Percentiles rank a stretch among this genome's conserved stretches.
Conservation (phyloP, 768 basidiomycete species). For the Boletus sp. region DNA sequence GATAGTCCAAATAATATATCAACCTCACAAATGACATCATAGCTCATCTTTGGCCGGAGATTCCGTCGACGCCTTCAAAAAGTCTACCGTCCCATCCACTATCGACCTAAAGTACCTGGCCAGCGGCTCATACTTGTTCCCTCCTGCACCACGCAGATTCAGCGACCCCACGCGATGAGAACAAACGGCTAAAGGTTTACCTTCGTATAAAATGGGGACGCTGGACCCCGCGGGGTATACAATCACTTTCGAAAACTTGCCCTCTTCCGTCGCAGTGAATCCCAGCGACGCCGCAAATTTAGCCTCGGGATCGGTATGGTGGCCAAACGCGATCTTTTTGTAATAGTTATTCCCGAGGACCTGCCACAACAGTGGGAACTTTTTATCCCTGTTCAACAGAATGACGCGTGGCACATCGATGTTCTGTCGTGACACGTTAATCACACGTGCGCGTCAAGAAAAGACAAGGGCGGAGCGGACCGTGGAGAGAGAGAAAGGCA, state of each 20-base stretch:
- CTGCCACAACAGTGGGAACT: conserved; percentile 77
- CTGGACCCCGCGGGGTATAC: conserved; percentile 63
- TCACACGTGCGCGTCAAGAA: neutral
- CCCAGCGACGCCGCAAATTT: conserved; percentile 58
- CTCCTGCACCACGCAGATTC: conserved; percentile 41
- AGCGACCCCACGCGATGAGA: neutral
- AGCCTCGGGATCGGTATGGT: conserved; percentile 66
- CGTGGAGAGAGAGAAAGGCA: neutral
- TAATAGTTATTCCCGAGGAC: conserved; percentile 72
- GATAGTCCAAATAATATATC: conserved; percentile 3
- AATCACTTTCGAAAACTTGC: conserved; percentile 64
- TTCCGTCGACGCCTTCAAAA: conserved; percentile 41
- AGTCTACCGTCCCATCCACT: conserved; percentile 63
- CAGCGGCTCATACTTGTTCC: conserved; percentile 71
- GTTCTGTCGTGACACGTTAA: conserved; percentile 28
- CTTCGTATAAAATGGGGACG: conserved; percentile 62
- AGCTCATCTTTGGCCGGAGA: conserved; percentile 34
- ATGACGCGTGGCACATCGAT: conserved; percentile 54
- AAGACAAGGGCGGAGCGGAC: neutral
- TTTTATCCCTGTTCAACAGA: conserved; percentile 72
- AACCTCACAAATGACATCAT: conserved; percentile 13
- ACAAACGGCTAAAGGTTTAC: conserved; percentile 35
- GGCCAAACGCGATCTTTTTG: conserved; percentile 59
- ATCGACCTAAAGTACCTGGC: conserved; percentile 72
- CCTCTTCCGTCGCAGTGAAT: conserved; percentile 48